Percentiles rank a stretch among this genome's conserved stretches.
Evolutionary conservation across 1,284 basidiomycete genomes (phyloP).

Genomic region (Exsudoporus floridanus): DNA sequence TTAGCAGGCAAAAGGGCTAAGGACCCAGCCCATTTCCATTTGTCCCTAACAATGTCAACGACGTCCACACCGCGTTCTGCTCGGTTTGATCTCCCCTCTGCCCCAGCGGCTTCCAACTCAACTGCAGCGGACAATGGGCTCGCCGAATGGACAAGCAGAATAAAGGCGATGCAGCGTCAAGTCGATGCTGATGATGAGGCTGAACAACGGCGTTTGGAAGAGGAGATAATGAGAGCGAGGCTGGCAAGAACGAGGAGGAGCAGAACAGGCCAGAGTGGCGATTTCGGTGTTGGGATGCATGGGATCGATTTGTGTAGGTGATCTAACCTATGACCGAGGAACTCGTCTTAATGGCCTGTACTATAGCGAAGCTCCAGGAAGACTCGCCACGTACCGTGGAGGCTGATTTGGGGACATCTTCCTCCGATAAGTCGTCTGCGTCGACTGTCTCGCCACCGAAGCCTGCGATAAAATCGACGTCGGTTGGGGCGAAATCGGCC

Average conservation of each 20-base stretch:
- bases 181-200: conserved; percentile 76
- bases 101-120: conserved; percentile 22
- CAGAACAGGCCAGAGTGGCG: conserved; percentile 40
- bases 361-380: conserved; percentile 29
- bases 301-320: conserved; percentile 35
- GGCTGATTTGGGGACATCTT: conserved; percentile 9
- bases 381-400: conserved; percentile 1
- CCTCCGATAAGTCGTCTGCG: conserved; percentile 4
- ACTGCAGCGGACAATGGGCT: conserved; percentile 55
- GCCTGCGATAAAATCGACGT: conserved; percentile 12
- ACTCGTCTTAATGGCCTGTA: conserved; percentile 7
- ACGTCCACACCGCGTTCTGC: conserved; percentile 34
- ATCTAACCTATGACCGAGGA: conserved; percentile 6
- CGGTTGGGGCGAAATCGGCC: conserved; percentile 11
- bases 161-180: conserved; percentile 74
- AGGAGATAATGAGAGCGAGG: conserved; percentile 72
- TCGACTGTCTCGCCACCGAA: conserved; percentile 14
- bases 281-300: conserved; percentile 44
- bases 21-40: background rate
- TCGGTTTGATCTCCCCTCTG: conserved; percentile 41
- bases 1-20: background rate
- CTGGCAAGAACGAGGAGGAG: conserved; percentile 64
- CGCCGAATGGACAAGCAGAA: conserved; percentile 77
- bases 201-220: conserved; percentile 69
- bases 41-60: conserved; percentile 21